Conservation (phyloP, 305 asterid genomes). For the Fraxinus paxiana region DNA sequence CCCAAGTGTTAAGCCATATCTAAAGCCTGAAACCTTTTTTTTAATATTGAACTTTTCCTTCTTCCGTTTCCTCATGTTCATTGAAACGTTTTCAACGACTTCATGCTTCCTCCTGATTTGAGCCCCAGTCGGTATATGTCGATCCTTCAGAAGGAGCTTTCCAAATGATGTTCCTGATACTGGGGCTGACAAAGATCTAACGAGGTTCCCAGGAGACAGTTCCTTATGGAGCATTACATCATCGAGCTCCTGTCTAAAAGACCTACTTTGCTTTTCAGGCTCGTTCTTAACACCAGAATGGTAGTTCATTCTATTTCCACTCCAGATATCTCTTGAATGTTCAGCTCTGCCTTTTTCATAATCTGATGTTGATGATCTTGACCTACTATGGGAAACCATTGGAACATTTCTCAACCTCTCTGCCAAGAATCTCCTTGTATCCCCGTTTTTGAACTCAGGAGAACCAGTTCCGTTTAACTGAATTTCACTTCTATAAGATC, state of each 20-base stretch:
- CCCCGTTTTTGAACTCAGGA: conserved; percentile 62
- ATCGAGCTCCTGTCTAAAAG: conserved; percentile 55
- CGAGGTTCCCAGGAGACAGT: conserved; percentile 64
- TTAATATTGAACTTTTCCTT: conserved; percentile 73
- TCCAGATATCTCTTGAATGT: conserved; percentile 35
- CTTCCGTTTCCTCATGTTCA: conserved; percentile 53
- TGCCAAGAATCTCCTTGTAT: conserved; percentile 67
- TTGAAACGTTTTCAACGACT: conserved; percentile 52
- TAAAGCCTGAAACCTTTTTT: conserved; percentile 78
- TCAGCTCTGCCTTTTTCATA: conserved; percentile 34
- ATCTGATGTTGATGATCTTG: conserved; percentile 39
- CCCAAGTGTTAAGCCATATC: conserved; percentile 67
- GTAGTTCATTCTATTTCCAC: conserved; percentile 29
- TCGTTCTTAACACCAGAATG: conserved; percentile 33
- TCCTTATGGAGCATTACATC: conserved; percentile 43
- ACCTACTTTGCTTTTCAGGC: conserved; percentile 46
- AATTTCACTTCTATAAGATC: conserved; percentile 65
- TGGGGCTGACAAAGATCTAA: conserved; percentile 90
- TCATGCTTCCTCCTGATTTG: conserved; percentile 80
- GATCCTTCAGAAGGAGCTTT: conserved; percentile 85
- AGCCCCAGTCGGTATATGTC: conserved; percentile 67
- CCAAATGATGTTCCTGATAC: conserved; percentile 79
- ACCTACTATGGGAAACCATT: conserved; percentile 37
- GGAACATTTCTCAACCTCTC: conserved; percentile 71
- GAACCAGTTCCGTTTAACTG: conserved; percentile 50